These are phyloP conservation scores for Phytophthora citricola DNA, from an alignment of 352 stramenopile species.

Conservation along the genomic window DNA sequence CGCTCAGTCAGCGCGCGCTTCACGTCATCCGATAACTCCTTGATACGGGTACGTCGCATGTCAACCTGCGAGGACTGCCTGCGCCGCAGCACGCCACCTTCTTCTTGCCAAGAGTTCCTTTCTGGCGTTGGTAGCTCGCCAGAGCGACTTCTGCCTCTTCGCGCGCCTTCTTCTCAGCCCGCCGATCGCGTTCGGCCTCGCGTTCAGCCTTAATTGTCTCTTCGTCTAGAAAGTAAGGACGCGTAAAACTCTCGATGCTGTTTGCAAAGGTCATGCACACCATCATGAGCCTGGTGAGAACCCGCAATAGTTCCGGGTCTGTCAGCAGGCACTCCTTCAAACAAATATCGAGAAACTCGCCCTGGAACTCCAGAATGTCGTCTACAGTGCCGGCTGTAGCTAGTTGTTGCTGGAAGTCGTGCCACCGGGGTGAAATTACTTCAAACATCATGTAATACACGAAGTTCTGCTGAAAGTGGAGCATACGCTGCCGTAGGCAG, in stretches of 20 bases:
- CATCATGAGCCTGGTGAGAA: slow-evolving; percentile 97
- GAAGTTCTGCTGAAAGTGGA: slow-evolving; percentile 99
- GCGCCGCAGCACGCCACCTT: slow-evolving; percentile 58
- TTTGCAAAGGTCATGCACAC: slow-evolving; percentile 96
- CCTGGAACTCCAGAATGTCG: slow-evolving; percentile 94
- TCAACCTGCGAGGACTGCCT: slow-evolving; percentile 81
- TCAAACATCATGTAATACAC: slow-evolving; percentile 99
- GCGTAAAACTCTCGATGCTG: slow-evolving; percentile 93
- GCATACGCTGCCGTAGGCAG: slow-evolving; percentile 97
- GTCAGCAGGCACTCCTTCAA: slow-evolving; percentile 98
- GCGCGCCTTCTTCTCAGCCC: slow-evolving; percentile 79
- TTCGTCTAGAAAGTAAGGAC: slow-evolving; percentile 84
- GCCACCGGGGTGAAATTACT: slow-evolving; percentile 95
- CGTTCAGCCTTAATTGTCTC: slow-evolving; percentile 87
- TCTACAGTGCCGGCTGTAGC: slow-evolving; percentile 89
- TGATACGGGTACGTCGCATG: slow-evolving; percentile 80
- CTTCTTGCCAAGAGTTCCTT: slow-evolving; percentile 54
- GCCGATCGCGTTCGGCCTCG: slow-evolving; percentile 76
- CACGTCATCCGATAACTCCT: slow-evolving; percentile 82
- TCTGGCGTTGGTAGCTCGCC: slow-evolving; percentile 63
- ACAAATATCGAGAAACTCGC: slow-evolving; percentile 96
- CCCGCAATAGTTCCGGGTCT: slow-evolving; percentile 93
- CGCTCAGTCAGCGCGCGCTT: slow-evolving; percentile 73
- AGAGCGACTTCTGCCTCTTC: slow-evolving; percentile 83
- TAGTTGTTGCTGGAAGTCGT: slow-evolving; percentile 90